These are phyloP conservation scores for Aureobasidium lini DNA, from an alignment of 2,329 filamentous ascomycete species.

Conservation along the genomic window DNA sequence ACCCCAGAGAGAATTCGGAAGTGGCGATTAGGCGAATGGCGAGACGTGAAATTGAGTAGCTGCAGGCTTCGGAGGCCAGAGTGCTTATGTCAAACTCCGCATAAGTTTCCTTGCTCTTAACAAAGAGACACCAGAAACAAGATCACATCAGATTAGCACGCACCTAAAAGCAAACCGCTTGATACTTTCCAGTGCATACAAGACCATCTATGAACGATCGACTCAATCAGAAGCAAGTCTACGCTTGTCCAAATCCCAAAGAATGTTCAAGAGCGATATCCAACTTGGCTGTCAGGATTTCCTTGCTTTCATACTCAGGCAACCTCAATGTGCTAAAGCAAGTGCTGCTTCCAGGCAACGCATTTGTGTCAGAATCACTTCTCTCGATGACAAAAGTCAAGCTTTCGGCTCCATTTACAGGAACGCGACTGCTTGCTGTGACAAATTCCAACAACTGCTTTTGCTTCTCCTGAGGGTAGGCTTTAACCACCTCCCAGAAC, in stretches of 20 bases:
- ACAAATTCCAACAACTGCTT: slow-evolving; percentile 83
- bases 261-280: slow-evolving; percentile 76
- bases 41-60: too few relatives aligned
- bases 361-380: slow-evolving; percentile 57
- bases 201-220: too few relatives aligned
- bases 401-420: slow-evolving; percentile 75
- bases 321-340: slow-evolving; percentile 86
- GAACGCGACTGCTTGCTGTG: slow-evolving; percentile 83
- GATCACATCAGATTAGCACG: too few relatives aligned
- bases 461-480: slow-evolving; percentile 61
- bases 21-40: too few relatives aligned
- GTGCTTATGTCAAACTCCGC: too few relatives aligned
- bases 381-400: slow-evolving; percentile 77
- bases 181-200: too few relatives aligned
- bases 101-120: too few relatives aligned
- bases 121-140: too few relatives aligned
- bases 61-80: too few relatives aligned
- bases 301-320: slow-evolving; percentile 68
- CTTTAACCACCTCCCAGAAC: slow-evolving; percentile 77
- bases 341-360: slow-evolving; percentile 78
- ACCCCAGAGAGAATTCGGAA: too few relatives aligned
- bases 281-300: slow-evolving; percentile 66
- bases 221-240: neutral
- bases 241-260: slow-evolving; percentile 18
- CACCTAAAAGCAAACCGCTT: too few relatives aligned